Percentiles rank a stretch among this genome's conserved stretches.
Evolutionary conservation across 306 rosid genomes (phyloP).

Genomic region (Vigna unguiculata): DNA sequence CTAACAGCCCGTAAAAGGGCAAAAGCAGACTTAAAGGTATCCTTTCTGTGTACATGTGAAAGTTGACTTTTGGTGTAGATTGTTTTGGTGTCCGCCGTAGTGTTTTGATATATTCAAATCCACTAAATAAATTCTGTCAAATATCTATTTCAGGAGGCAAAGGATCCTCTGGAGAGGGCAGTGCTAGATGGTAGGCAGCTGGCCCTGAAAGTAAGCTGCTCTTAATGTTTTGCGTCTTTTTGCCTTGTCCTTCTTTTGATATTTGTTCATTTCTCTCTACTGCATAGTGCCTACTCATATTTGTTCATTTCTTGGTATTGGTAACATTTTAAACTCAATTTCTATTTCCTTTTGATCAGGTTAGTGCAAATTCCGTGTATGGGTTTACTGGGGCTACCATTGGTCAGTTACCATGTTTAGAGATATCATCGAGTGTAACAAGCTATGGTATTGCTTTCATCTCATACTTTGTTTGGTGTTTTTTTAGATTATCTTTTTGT

Average conservation of each 20-base stretch:
- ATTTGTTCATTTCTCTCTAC: slow-evolving; percentile 11
- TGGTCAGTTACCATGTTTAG: slow-evolving; percentile 93
- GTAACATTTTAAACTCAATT: slow-evolving; percentile 31
- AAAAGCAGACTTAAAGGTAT: slow-evolving; percentile 93
- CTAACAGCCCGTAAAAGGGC: slow-evolving; percentile 94
- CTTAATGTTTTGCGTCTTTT: slow-evolving; percentile 32
- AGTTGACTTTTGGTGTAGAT: slow-evolving; percentile 12
- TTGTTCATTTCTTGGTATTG: slow-evolving; percentile 5
- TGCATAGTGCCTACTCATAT: slow-evolving; percentile 21
- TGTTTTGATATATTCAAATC: slow-evolving; percentile 10
- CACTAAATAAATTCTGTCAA: slow-evolving; percentile 32
- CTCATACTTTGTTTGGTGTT: slow-evolving; percentile 18
- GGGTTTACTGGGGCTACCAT: slow-evolving; percentile 98
- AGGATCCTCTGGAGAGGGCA: slow-evolving; percentile 94
- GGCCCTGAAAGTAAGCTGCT: slow-evolving; percentile 75
- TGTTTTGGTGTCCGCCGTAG: slow-evolving; percentile 17
- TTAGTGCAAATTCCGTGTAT: slow-evolving; percentile 98
- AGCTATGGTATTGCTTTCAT: slow-evolving; percentile 80
- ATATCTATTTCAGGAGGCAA: slow-evolving; percentile 70
- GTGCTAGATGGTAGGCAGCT: slow-evolving; percentile 96
- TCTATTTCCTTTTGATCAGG: slow-evolving; percentile 52
- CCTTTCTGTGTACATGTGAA: slow-evolving; percentile 33
- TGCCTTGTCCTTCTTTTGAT: background rate
- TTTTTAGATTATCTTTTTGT: background rate
- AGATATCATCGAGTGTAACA: slow-evolving; percentile 99